These are phyloP conservation scores for Pyrenophora graminea DNA, from an alignment of 2,329 filamentous ascomycete species.

Conservation along the genomic window DNA sequence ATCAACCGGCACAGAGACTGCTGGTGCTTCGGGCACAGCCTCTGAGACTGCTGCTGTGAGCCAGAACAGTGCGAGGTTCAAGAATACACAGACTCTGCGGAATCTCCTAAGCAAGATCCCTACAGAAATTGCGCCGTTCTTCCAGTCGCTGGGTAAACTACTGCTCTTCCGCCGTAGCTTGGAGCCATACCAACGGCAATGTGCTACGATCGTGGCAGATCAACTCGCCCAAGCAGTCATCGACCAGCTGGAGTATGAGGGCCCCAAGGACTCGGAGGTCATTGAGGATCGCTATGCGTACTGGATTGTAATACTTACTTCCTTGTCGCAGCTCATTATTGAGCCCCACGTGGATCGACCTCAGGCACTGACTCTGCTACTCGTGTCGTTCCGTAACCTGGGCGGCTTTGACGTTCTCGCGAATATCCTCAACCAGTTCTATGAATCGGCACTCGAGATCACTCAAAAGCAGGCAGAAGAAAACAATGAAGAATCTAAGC, in stretches of 20 bases:
- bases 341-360: slow-evolving; percentile 60
- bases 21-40: slow-evolving; percentile 14
- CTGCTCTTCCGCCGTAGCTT: slow-evolving; percentile 74
- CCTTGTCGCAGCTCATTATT: slow-evolving; percentile 76
- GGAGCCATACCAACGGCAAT: slow-evolving; percentile 67
- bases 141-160: slow-evolving; percentile 82
- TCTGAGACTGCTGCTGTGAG: slow-evolving; percentile 17
- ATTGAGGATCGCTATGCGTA: slow-evolving; percentile 72
- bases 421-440: slow-evolving; percentile 71
- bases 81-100: slow-evolving; percentile 78
- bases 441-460: slow-evolving; percentile 59
- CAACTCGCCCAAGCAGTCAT: slow-evolving; percentile 74
- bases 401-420: slow-evolving; percentile 77
- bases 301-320: slow-evolving; percentile 79
- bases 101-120: slow-evolving; percentile 79
- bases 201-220: slow-evolving; percentile 64
- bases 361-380: slow-evolving; percentile 67
- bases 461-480: slow-evolving; percentile 50
- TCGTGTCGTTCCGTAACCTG: slow-evolving; percentile 83
- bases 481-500: slow-evolving; percentile 50
- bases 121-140: slow-evolving; percentile 78
- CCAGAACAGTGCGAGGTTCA: slow-evolving; percentile 55
- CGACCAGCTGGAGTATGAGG: slow-evolving; percentile 63
- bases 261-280: slow-evolving; percentile 54
- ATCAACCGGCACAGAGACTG: slow-evolving; percentile 18